A percentile compares a stretch with the other conserved stretches of the same genome.
Conservation (phyloP, 1,284 basidiomycete species). For the Irpex sp. region DNA sequence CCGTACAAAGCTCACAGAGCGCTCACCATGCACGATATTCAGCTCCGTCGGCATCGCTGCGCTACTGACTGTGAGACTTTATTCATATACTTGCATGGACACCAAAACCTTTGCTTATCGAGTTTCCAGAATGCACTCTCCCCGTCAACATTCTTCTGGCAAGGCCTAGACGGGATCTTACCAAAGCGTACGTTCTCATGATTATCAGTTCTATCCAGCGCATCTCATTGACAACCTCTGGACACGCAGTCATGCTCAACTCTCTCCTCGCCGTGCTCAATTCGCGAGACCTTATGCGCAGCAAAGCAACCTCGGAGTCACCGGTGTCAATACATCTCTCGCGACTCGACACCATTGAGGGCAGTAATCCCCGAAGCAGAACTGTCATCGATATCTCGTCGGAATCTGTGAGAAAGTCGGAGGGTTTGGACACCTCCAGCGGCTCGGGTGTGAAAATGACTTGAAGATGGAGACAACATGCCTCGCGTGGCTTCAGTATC, state of each 20-base stretch:
- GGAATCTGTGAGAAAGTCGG: neutral
- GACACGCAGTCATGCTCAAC: conserved; percentile 6
- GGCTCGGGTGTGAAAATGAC: neutral
- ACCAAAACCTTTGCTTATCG: neutral
- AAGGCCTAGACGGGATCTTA: neutral
- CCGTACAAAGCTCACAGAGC: no score
- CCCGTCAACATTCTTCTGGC: neutral
- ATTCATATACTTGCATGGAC: neutral
- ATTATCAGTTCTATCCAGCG: neutral
- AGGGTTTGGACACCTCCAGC: neutral
- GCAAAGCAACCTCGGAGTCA: neutral
- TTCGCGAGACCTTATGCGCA: neutral
- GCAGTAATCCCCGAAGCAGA: neutral
- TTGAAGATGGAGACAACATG: neutral
- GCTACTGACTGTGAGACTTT: neutral
- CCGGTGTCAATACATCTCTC: neutral
- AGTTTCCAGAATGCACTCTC: neutral
- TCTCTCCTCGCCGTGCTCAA: conserved; percentile 6
- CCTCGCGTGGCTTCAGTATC: no score
- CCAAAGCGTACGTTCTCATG: neutral
- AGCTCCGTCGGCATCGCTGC: conserved; percentile 2
- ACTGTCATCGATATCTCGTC: neutral
- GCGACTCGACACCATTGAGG: neutral
- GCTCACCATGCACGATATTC: neutral
- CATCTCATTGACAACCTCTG: neutral